Conservation (phyloP, 2,329 filamentous ascomycete species). For the Ascochyta viciae-villosae region DNA sequence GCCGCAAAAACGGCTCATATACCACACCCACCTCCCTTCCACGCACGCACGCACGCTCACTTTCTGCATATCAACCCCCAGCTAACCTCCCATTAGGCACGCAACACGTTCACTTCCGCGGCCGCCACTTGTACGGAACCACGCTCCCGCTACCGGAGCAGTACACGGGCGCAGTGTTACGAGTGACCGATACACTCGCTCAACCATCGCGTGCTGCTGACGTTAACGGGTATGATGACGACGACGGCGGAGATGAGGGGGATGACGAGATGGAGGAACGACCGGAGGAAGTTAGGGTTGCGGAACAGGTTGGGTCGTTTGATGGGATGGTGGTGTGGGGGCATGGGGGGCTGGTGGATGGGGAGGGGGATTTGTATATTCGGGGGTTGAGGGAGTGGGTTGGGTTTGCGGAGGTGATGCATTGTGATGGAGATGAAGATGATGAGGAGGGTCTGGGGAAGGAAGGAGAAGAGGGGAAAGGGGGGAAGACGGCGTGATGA, state of each 20-base stretch:
- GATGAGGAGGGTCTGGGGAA: slow-evolving; percentile 4
- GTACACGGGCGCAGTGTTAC: slow-evolving; percentile 63
- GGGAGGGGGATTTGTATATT: slow-evolving; percentile 71
- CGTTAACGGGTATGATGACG: neutral
- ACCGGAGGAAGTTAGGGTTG: slow-evolving; percentile 46
- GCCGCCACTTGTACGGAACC: slow-evolving; percentile 77
- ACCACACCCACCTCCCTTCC: too few relatives aligned
- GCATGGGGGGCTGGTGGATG: slow-evolving; percentile 72
- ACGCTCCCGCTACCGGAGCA: slow-evolving; percentile 70
- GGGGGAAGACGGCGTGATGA: neutral
- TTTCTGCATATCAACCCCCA: too few relatives aligned
- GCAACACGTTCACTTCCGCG: slow-evolving; percentile 59
- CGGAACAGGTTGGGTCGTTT: slow-evolving; percentile 73
- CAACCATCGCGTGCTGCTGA: neutral
- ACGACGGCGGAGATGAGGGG: slow-evolving; percentile 23
- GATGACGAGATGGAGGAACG: slow-evolving; percentile 29
- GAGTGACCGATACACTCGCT: slow-evolving; percentile 35
- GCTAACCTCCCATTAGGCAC: slow-evolving; percentile 16
- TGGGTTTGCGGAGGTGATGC: slow-evolving; percentile 68
- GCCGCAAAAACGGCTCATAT: too few relatives aligned
- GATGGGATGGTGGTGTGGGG: slow-evolving; percentile 83
- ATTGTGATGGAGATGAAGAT: slow-evolving; percentile 34
- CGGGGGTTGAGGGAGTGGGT: slow-evolving; percentile 84
- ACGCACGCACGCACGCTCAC: too few relatives aligned
- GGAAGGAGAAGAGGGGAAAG: neutral